These are phyloP conservation scores for Sistotremastrum suecicum DNA, from an alignment of 768 basidiomycete genomes.

Conservation along the genomic window DNA sequence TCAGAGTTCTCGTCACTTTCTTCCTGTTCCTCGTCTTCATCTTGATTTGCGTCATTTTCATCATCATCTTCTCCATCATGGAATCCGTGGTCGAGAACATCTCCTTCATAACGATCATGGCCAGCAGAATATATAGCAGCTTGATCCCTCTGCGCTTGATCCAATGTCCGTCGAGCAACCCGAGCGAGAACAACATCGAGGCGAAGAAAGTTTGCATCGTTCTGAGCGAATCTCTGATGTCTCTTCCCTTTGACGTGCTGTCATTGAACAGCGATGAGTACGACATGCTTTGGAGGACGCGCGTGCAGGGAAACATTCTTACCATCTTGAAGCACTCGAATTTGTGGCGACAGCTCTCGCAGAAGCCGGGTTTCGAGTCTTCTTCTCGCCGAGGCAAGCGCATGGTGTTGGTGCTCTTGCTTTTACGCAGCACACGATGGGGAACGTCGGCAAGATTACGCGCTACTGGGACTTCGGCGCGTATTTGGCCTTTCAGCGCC, in stretches of 20 bases:
- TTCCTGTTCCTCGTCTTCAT: too few species aligned
- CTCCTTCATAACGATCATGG: too few species aligned
- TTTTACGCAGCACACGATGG: conserved; percentile 42
- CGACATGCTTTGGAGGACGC: conserved; percentile 2
- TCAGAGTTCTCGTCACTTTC: too few species aligned
- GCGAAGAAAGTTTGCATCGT: conserved; percentile 62
- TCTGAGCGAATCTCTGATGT: conserved; percentile 72
- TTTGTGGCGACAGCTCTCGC: conserved; percentile 87
- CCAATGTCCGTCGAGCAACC: conserved; percentile 33
- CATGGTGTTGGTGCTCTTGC: conserved; percentile 69
- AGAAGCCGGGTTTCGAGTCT: conserved; percentile 87
- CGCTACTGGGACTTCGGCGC: conserved; percentile 55
- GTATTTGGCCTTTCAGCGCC: conserved; percentile 38
- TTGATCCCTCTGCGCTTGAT: conserved; percentile 12
- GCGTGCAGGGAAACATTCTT: conserved; percentile 15
- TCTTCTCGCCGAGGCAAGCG: conserved; percentile 69
- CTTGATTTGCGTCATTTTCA: too few species aligned
- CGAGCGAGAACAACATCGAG: conserved; percentile 64
- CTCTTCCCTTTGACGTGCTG: conserved; percentile 63
- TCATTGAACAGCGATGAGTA: conserved; percentile 2
- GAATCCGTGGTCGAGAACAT: too few species aligned
- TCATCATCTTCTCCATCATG: too few species aligned
- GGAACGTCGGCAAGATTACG: conserved; percentile 29
- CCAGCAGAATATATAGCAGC: too few species aligned
- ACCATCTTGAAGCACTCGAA: conserved; percentile 82